Evolutionary conservation across 257 asterid species (phyloP), one percentile per base, ranked within the genome.

Genomic region (Phtheirospermum japonicum): DNA sequence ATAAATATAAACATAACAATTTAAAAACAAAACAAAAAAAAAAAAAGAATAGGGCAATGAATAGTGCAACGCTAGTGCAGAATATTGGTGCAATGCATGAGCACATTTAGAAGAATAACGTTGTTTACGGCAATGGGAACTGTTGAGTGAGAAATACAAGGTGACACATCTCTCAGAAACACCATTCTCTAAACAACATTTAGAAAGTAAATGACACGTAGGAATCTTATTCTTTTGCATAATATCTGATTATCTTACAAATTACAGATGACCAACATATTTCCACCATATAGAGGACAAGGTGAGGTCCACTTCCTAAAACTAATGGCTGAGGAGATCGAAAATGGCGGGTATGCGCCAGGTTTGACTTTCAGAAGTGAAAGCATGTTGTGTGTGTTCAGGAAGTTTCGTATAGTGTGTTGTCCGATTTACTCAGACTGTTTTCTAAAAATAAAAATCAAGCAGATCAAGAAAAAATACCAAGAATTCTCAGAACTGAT

Each of bases 321-420:
- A n/a, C n/a, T n/a, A n/a, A n/a, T n/a, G n/a, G n/a, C n/a, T n/a
- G n/a, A n/a, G 64, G 83, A 54, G 73, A 66, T 77, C 26, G 75
- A 70, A 63, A 74, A 59, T 60, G 66, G 49, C 46, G 66, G 36
- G 52, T 76, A 71, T 45, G 9, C 0, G 43, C 63, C 76, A 13
- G 77, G 80, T 40, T 50, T 68, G 32, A 66, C 67, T 52, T 74
- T 80, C 46, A 70, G 55, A 67, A 20, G 31, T 58, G 76, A 77
- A 59, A 77, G 76, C 37, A 63, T 69, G 74, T 11, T 10, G 26
- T 7, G 49, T 9, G 69, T 80, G 32, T 62, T 2, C 31, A 30
- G 32, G 67, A 75, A 45, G 30, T 71, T 77, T 39, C 69, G 74
- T 33, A 7, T 42, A 37, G 11, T 7, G 30, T 60, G 31, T 58